Conservation (phyloP, 139 green algal genomes). For the Chlamydomonas sphaeroides region DNA sequence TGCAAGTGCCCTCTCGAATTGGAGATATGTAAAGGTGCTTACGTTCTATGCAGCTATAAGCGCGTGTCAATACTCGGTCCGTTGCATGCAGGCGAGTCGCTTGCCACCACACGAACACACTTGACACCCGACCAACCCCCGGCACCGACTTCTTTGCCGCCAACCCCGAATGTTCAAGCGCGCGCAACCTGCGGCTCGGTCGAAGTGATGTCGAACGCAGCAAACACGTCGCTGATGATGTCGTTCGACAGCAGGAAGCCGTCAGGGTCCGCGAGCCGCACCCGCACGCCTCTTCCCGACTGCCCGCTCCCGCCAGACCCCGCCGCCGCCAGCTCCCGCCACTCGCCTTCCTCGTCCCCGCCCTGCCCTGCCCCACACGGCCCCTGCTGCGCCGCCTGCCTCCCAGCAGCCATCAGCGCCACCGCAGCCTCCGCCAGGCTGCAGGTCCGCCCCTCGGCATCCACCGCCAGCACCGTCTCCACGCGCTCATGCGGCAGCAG, state of each 20-base stretch:
- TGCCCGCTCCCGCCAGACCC: background rate
- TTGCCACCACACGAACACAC: too few species aligned
- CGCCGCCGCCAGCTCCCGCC: too few species aligned
- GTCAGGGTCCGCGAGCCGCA: constrained; percentile 80
- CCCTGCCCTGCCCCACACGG: too few species aligned
- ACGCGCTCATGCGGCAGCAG: constrained; percentile 47
- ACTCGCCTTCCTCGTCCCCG: too few species aligned
- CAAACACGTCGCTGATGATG: constrained; percentile 88
- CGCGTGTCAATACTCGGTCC: too few species aligned
- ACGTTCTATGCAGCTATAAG: too few species aligned
- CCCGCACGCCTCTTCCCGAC: background rate
- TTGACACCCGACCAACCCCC: too few species aligned
- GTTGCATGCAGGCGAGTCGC: too few species aligned
- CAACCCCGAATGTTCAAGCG: background rate
- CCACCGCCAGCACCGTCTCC: constrained; percentile 39
- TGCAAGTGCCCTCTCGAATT: too few species aligned
- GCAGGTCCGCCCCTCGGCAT: background rate
- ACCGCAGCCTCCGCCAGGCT: background rate
- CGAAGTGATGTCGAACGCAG: constrained; percentile 50
- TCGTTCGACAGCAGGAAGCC: constrained; percentile 91
- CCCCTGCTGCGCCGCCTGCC: background rate
- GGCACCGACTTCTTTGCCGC: background rate
- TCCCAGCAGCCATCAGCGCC: too few species aligned
- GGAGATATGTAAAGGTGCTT: too few species aligned
- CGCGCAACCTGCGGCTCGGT: background rate